phyloP scores from a whole-genome alignment of 2,329 filamentous ascomycete genomes.

The Sclerotinia borealis region DNA sequence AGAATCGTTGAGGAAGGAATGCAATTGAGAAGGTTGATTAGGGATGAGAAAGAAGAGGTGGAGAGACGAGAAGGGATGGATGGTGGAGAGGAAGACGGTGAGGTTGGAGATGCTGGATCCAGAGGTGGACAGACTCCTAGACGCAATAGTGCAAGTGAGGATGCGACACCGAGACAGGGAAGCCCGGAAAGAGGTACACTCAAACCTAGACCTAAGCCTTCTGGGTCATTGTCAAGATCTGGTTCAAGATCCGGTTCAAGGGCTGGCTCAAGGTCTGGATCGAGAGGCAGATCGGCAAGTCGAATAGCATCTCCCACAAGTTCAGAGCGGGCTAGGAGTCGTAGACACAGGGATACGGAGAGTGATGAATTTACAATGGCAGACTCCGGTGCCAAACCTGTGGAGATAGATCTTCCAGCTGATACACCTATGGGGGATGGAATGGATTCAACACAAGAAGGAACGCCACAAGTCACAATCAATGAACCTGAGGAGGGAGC shows the following conservation, averaged over 20 bases:
- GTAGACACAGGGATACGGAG: not conserved
- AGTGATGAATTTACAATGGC: constrained; percentile 55
- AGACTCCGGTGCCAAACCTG: constrained; percentile 42
- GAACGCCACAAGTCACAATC: constrained; percentile 44
- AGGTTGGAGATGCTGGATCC: constrained; percentile 52
- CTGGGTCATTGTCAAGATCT: constrained; percentile 35
- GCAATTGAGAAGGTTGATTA: constrained; percentile 75
- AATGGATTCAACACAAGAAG: constrained; percentile 24
- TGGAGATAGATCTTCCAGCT: constrained; percentile 29
- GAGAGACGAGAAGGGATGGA: constrained; percentile 81
- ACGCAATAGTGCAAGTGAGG: constrained; percentile 41
- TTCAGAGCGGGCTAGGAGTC: constrained; percentile 20
- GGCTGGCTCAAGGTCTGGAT: constrained; percentile 34
- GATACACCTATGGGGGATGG: constrained; percentile 29
- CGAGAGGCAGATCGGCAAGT: constrained; percentile 37
- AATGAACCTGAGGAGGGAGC: constrained; percentile 38
- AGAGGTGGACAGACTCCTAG: constrained; percentile 45
- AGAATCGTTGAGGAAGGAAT: constrained; percentile 88
- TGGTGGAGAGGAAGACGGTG: constrained; percentile 47
- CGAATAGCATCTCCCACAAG: constrained; percentile 35
- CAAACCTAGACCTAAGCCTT: constrained; percentile 29
- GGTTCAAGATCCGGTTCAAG: constrained; percentile 30
- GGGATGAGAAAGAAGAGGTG: constrained; percentile 92
- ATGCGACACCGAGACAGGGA: constrained; percentile 46
- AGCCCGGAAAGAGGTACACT: constrained; percentile 37